Evolutionary conservation across 139 green algal species (phyloP).

Genomic region (Coelastrella sp.): DNA sequence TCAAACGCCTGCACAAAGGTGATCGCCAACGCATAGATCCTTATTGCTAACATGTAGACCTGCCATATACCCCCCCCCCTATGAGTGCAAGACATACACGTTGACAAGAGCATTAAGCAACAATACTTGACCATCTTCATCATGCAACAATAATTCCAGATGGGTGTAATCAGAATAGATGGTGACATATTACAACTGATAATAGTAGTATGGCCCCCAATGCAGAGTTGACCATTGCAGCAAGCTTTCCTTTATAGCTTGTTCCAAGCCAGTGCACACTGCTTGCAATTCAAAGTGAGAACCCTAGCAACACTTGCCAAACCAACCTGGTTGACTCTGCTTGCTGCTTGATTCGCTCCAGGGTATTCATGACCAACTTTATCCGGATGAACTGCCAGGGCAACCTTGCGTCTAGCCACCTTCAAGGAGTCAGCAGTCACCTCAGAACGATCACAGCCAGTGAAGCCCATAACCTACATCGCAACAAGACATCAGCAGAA

Average conservation of each 20-base stretch:
- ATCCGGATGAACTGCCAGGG: conserved; percentile 25
- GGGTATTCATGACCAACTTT: conserved; percentile 36
- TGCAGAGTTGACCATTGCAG: no score
- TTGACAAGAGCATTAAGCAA: no score
- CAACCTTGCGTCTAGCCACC: neutral
- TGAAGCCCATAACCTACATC: conserved; percentile 30
- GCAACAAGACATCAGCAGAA: neutral
- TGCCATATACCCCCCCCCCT: no score
- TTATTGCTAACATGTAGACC: neutral
- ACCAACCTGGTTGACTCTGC: conserved; percentile 26
- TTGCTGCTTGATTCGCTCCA: conserved; percentile 12
- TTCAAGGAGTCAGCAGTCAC: neutral
- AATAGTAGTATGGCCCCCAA: no score
- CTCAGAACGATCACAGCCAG: neutral
- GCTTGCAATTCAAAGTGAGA: neutral
- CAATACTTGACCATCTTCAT: no score
- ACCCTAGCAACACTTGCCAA: neutral
- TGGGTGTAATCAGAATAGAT: no score
- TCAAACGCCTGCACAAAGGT: conserved; percentile 26
- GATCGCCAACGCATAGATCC: no score
- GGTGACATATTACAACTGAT: no score
- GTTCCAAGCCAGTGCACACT: no score
- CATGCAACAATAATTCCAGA: no score
- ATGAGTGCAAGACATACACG: no score
- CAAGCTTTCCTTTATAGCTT: no score